Percentiles rank a stretch among this genome's conserved stretches.
These are phyloP conservation scores for Chrysanthemum lavandulifolium DNA, from an alignment of 129 eudicot species.

Conservation along the genomic window DNA sequence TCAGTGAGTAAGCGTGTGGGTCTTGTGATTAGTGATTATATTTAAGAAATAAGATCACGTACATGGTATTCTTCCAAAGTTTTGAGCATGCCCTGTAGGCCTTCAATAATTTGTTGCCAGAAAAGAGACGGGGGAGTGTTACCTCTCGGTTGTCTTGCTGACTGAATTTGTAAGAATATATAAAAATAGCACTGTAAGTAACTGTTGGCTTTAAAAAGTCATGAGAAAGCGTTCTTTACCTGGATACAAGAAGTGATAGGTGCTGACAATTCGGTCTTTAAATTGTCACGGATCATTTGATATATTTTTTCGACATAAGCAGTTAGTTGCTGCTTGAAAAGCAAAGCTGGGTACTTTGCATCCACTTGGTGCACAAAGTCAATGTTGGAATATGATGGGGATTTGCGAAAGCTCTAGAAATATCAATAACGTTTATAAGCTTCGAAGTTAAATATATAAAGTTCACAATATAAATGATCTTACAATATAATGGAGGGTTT, in stretches of 20 bases:
- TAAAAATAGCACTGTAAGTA: conserved; percentile 16
- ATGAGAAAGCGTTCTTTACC: conserved; percentile 37
- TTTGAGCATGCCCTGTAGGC: conserved; percentile 53
- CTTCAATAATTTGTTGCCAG: conserved; percentile 56
- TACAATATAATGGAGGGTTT: conserved; percentile 1
- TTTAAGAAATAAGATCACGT: conserved; percentile 25
- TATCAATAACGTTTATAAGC: conserved; percentile 15
- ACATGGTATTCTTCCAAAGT: conserved; percentile 67
- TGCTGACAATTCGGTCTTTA: conserved; percentile 59
- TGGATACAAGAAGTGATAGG: conserved; percentile 55
- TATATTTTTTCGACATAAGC: conserved; percentile 92
- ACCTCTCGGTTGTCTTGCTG: conserved; percentile 33
- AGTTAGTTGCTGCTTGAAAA: conserved; percentile 85
- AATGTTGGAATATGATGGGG: conserved; percentile 48
- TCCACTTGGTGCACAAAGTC: conserved; percentile 71
- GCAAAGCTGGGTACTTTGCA: conserved; percentile 93
- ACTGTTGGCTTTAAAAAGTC: conserved; percentile 4
- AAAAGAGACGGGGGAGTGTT: conserved; percentile 48
- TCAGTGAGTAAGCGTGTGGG: not conserved
- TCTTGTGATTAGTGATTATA: not conserved
- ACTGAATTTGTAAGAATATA: conserved; percentile 32
- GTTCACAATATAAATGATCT: not conserved
- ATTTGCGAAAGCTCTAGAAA: conserved; percentile 51
- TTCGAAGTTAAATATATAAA: conserved; percentile 5
- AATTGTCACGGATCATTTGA: conserved; percentile 75